Base-by-base conservation (phyloP, 2,329 filamentous ascomycete species). In the Aspergillus sp. region DNA sequence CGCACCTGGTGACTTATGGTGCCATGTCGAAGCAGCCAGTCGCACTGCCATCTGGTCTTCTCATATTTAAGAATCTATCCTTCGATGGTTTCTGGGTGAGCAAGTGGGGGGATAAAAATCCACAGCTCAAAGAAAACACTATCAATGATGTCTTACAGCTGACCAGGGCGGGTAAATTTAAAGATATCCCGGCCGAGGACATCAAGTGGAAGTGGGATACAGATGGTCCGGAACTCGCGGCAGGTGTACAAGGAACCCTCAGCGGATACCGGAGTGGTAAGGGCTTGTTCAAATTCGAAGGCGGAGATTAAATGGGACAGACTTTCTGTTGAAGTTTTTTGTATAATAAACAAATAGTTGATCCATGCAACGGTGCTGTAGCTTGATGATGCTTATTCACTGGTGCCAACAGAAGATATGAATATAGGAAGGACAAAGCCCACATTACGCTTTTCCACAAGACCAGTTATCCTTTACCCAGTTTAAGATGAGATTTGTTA, bases 81-180 rank as follows among this genome's bases (percentile, higher is more conserved):
- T 95, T 96, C 60, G 79, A 88, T 49, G 94, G 93, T 5, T 98
- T 97, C 68, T 98, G 93, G 93, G 82, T 97, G 26, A 93, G 86
- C 61, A 82, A 78, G 47, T 97, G 93, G 91, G 88, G 86, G 38
- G 84, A 90, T 61, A 71, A 76, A 50, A 77, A 96, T 56, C 79
- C 83, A 0, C 74, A 76, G 5, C 82, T 85, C 47, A 94, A 94
- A 72, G 79, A 80, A 62, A 78, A 77, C 60, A 95, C 89, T 36
- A 83, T 97, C n/a, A 78, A 85, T 26, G 88, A 95, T 68, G 84
- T 98, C 31, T 70, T 98, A 48, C 78, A 83, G 33, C 67, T 95
- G 62, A 87, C 85, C 27, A 74, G 87, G 11, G 70, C 79, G 40
- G 88, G 88, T 5, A 80, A 85, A 65, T 95, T 98, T 62, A 82